These are phyloP conservation scores for Fusarium concolor DNA, from an alignment of 2,329 filamentous ascomycete species.

Conservation along the genomic window DNA sequence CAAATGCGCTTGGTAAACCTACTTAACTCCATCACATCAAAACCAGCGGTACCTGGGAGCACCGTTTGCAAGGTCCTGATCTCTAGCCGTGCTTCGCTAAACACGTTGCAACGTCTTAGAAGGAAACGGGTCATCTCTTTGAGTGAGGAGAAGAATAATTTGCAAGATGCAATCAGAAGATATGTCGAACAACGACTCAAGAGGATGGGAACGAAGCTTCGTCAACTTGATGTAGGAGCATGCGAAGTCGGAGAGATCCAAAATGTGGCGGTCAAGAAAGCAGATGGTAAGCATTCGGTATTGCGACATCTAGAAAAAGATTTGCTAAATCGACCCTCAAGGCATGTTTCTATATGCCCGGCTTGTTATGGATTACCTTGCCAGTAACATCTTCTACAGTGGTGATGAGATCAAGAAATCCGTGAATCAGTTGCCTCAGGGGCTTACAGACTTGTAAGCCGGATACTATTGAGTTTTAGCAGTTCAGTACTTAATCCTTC, in stretches of 20 bases:
- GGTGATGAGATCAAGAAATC: slow-evolving; percentile 20
- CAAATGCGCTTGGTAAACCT: slow-evolving; percentile 6
- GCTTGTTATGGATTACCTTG: slow-evolving; percentile 35
- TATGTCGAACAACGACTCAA: slow-evolving; percentile 17
- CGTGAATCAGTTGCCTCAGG: not conserved
- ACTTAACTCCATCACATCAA: slow-evolving; percentile 11
- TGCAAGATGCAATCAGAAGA: not conserved
- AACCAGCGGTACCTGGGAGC: not conserved
- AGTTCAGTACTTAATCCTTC: no score
- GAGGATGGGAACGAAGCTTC: not conserved
- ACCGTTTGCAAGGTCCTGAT: slow-evolving; percentile 23
- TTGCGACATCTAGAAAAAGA: fast-evolving
- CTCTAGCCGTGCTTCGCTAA: slow-evolving; percentile 4
- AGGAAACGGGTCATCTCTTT: slow-evolving; percentile 18
- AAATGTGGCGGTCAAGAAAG: not conserved
- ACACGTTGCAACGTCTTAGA: not conserved
- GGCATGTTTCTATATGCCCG: slow-evolving; percentile 40
- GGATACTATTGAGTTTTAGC: no score
- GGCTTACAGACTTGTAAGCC: slow-evolving; percentile 26
- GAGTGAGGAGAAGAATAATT: slow-evolving; percentile 6
- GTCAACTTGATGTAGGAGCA: not conserved
- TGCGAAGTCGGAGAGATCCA: slow-evolving; percentile 2
- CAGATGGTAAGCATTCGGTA: slow-evolving; percentile 13
- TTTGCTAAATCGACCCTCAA: not conserved
- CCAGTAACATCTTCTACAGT: slow-evolving; percentile 21